Percentiles rank a stretch among this genome's conserved stretches.
These are phyloP conservation scores for Fusarium redolens DNA, from an alignment of 2,329 filamentous ascomycete genomes.

Conservation along the genomic window DNA sequence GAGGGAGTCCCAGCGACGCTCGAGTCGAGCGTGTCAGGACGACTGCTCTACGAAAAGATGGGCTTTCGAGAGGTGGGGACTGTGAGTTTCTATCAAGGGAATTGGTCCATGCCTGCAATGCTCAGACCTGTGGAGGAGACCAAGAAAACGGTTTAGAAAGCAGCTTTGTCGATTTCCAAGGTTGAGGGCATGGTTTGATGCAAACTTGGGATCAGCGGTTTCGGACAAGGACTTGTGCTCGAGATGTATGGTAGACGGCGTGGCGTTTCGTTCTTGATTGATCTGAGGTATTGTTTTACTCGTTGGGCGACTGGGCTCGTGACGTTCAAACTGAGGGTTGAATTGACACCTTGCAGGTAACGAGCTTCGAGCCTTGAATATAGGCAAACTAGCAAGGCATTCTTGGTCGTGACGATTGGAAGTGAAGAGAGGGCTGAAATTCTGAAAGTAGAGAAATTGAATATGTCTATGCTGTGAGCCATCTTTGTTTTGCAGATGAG, in stretches of 20 bases:
- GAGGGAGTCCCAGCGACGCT: conserved; percentile 15
- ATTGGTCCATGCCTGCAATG: conserved; percentile 3
- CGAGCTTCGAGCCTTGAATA: neutral
- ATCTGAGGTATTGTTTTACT: neutral
- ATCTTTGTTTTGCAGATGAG: neutral
- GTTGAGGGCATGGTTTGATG: neutral
- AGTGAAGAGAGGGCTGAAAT: neutral
- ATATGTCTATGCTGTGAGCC: neutral
- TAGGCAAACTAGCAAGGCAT: too few relatives aligned
- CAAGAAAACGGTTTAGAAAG: neutral
- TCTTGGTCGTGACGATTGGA: neutral
- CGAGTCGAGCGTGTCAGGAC: conserved; percentile 7
- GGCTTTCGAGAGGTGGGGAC: conserved; percentile 4
- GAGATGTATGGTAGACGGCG: neutral
- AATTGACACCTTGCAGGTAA: too few relatives aligned
- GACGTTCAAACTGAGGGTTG: neutral
- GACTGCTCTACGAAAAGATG: conserved; percentile 17
- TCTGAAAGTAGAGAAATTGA: neutral
- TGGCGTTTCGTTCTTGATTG: neutral
- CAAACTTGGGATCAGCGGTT: neutral
- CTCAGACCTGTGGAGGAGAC: neutral
- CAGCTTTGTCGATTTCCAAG: neutral
- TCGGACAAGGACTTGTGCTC: too few relatives aligned
- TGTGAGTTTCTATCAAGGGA: neutral
- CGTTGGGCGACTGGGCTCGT: neutral